Evolutionary conservation across 164 flowering plant species (phyloP), one percentile per base, ranked within the genome.

Genomic region (Annona squamosa): DNA sequence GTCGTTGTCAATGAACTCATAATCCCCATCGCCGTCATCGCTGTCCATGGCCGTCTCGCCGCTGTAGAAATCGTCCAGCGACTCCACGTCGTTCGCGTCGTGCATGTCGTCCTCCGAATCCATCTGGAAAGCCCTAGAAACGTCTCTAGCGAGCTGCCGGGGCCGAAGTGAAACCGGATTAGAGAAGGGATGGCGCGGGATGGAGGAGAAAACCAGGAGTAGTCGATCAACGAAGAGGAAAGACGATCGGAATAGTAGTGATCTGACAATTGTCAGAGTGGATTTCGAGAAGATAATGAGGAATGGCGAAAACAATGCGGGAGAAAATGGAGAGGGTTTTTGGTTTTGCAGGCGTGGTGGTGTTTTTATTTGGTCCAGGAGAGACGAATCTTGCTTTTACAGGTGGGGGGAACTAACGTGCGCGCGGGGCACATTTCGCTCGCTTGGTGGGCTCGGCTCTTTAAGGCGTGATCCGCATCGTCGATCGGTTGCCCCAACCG

Each of bases 101-200:
- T 83, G 88, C 85, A 87, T 85, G 69, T 88, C 90, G 67, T 85
- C 85, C 56, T 86, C 89, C 44, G 89, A 86, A 72, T 83, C 89
- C 87, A 86, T 87, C 42, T 3, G 46, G 43, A 43, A 42, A 65
- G 42, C 47, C 68, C 46, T n/a, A 18, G 45, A 4, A 66, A 44
- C 6, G 17, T 26, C 74, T 18, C 26, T 37, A 57, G 17, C 2
- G 12, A 13, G 45, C 4, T 17, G 26, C 46, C 18, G 47, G 17
- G 4, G 3, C 42, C 16, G 4, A 16, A 4, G 71, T 26, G 12
- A 26, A 69, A 6, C 4, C 45, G 56, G 59, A 7, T 19, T 47
- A 69, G 46, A 19, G 16, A 18, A 2, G 13, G 43, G 61, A 48
- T 48, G 19, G 9, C 71, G 12, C 71, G 10, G 19, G 12, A 69